These are phyloP conservation scores for Colletotrichum graminicola DNA, from an alignment of 2,329 filamentous ascomycete species.

Conservation along the genomic window DNA sequence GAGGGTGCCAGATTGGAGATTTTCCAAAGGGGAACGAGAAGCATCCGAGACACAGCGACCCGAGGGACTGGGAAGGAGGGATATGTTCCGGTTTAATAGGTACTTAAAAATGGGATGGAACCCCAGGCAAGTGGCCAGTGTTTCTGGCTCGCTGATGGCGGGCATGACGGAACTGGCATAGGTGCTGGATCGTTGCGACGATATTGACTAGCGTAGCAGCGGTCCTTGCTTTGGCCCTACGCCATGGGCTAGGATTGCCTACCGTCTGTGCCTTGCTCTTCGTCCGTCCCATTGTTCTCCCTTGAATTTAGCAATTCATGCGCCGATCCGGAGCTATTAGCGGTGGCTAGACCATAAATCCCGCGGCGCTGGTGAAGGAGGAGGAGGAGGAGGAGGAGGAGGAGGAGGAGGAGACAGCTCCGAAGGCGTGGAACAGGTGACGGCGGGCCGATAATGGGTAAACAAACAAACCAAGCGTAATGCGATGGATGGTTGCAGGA, in stretches of 20 bases:
- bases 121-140: constrained; percentile 6
- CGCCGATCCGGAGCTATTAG: neutral
- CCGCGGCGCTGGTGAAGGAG: neutral
- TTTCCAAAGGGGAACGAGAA: neutral
- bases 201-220: constrained; percentile 38
- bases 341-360: neutral
- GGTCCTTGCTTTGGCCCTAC: constrained; percentile 20
- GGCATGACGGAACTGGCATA: constrained; percentile 24
- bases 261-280: constrained; percentile 1
- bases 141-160: constrained; percentile 1
- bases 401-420: too few species aligned
- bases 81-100: constrained; percentile 7
- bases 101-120: neutral
- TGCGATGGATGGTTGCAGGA: neutral
- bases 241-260: constrained; percentile 29
- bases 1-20: neutral
- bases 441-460: neutral
- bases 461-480: neutral
- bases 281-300: constrained; percentile 18
- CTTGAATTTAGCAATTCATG: neutral
- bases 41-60: neutral
- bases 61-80: constrained; percentile 7
- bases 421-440: too few species aligned
- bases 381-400: too few species aligned
- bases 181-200: constrained; percentile 31